phyloP scores from a whole-genome alignment of 257 asterid genomes.

The Solanum raphanifolium region DNA sequence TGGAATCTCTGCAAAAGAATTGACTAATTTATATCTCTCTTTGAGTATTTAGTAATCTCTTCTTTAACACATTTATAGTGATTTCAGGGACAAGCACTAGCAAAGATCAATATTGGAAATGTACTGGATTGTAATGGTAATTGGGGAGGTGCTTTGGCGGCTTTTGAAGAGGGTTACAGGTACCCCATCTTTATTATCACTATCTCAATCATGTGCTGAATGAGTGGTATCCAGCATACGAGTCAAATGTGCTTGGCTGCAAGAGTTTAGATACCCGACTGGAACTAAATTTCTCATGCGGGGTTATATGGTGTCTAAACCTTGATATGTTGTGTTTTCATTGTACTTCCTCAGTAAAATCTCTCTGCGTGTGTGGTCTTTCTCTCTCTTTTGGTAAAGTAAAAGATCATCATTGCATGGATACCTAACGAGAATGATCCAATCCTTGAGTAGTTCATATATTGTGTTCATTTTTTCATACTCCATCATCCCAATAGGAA shows the following conservation, averaged over 20 bases:
- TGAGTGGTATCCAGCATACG: neutral
- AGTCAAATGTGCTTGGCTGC: neutral
- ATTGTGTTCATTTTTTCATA: neutral
- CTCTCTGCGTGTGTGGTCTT: neutral
- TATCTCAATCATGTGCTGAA: neutral
- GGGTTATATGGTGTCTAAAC: neutral
- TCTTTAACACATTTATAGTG: conserved; percentile 9
- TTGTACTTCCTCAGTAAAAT: neutral
- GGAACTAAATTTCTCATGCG: neutral
- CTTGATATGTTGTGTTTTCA: neutral
- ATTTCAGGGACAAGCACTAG: conserved; percentile 85
- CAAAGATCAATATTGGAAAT: conserved; percentile 73
- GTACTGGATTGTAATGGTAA: conserved; percentile 68
- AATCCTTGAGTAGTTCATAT: neutral
- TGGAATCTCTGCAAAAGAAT: neutral
- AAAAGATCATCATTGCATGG: neutral
- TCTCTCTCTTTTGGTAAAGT: neutral
- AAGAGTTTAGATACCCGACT: neutral
- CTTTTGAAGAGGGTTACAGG: conserved; percentile 80
- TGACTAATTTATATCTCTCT: neutral
- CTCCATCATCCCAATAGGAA: neutral
- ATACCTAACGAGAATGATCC: neutral
- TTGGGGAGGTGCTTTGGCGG: conserved; percentile 56
- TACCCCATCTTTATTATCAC: conserved; percentile 15
- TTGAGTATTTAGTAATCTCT: neutral